phyloP scores from a whole-genome alignment of 2,329 filamentous ascomycete species.

The Phyllachora maydis region DNA sequence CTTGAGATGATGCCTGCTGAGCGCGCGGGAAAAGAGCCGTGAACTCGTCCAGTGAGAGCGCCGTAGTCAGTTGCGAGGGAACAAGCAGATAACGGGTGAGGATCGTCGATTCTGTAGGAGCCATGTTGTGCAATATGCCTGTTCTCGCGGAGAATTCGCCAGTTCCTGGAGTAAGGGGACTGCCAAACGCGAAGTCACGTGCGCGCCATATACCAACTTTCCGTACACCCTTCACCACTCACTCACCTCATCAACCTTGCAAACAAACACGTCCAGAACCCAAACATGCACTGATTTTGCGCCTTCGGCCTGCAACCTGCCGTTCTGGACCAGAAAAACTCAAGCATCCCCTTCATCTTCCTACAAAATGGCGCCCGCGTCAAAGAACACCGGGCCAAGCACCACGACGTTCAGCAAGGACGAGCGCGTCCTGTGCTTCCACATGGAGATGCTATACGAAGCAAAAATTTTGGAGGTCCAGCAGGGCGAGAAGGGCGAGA shows the following conservation, averaged over 20 bases:
- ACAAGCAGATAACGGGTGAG: conserved; percentile 60
- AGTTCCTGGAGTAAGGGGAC: background rate
- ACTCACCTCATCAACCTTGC: no score
- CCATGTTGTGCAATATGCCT: no score
- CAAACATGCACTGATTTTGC: no score
- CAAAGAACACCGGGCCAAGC: background rate
- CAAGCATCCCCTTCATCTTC: background rate
- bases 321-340: no score
- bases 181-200: background rate
- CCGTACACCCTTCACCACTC: no score
- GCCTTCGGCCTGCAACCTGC: no score
- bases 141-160: background rate
- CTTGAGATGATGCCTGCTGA: conserved; percentile 42
- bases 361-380: background rate
- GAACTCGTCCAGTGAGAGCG: conserved; percentile 58
- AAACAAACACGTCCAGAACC: no score
- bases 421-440: conserved; percentile 90
- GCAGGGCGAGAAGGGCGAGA: conserved; percentile 45
- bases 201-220: no score
- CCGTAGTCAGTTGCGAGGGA: conserved; percentile 51
- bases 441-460: conserved; percentile 93
- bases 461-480: conserved; percentile 77
- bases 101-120: conserved; percentile 54
- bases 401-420: conserved; percentile 46
- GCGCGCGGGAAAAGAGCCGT: conserved; percentile 52